A percentile compares a stretch with the other conserved stretches of the same genome.
These are phyloP conservation scores for Hymenochaete sp. DNA, from an alignment of 1,284 basidiomycete species.

Conservation along the genomic window DNA sequence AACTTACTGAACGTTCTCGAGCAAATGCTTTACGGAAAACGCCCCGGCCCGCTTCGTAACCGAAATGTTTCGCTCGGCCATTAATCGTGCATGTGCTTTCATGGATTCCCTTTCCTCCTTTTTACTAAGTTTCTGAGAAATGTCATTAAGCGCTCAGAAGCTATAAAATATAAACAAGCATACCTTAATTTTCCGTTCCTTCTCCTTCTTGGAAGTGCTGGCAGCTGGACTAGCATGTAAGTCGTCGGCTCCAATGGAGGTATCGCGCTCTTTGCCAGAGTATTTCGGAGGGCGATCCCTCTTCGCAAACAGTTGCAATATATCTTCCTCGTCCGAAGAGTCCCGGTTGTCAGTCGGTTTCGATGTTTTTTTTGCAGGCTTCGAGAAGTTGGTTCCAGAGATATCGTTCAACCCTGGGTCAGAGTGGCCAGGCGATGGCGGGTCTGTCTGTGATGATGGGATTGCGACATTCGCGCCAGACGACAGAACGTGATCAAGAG, in stretches of 20 bases:
- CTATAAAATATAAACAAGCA: background rate
- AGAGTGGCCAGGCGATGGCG: slow-evolving; percentile 6
- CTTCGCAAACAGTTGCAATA: too few relatives aligned
- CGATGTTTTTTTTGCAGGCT: background rate
- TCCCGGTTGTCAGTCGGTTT: too few relatives aligned
- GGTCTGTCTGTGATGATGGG: slow-evolving; percentile 14
- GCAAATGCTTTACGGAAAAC: slow-evolving; percentile 10
- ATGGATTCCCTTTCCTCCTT: slow-evolving; percentile 16
- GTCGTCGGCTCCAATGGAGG: too few relatives aligned
- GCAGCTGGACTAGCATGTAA: too few relatives aligned
- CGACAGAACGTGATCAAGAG: slow-evolving; percentile 6
- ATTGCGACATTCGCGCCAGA: slow-evolving; percentile 5
- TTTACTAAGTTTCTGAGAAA: slow-evolving; percentile 14
- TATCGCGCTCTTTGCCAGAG: too few relatives aligned
- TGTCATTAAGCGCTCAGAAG: background rate
- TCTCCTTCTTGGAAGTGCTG: background rate
- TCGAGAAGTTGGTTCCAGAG: background rate
- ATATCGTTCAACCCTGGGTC: background rate
- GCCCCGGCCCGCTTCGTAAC: slow-evolving; percentile 9
- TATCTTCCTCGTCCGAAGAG: too few relatives aligned
- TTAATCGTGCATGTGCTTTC: slow-evolving; percentile 17
- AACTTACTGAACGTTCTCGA: slow-evolving; percentile 13
- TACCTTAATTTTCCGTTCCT: slow-evolving; percentile 14
- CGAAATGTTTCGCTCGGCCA: slow-evolving; percentile 16
- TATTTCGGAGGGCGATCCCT: too few relatives aligned